Base-by-base conservation (phyloP, 169 alveolate genomes). In the Amoebophrya sp. region DNA sequence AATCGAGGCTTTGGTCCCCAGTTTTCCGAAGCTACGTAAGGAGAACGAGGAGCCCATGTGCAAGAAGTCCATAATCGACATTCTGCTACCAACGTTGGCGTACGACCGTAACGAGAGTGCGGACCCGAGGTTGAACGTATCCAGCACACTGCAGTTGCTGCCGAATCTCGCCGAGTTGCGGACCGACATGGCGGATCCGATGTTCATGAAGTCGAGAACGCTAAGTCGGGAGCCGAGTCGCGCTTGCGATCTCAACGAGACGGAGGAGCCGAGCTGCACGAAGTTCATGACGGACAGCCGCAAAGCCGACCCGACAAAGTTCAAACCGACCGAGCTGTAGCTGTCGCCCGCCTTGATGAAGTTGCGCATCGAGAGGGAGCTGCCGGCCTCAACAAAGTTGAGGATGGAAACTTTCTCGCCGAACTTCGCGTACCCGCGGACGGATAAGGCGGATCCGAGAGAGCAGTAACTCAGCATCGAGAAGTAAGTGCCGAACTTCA, bases 331-430 rank as follows among this genome's bases (percentile, higher is more conserved):
- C 35, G 29, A 14, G 90, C 90, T 88, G n/a, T 25, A 23, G 47
- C 90, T 18, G 54, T 33, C 14, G 23, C 47, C 54, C 53, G 32
- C 14, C 47, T 40, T 0, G n/a, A n/a, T 29, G 47, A 88, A 88
- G 90, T 40, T 40, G 35, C 90, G 35, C 23, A 88, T 35, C 2
- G 90, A 88, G 90, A 32, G 47, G n/a, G 90, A 88, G 29, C 54
- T 35, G 25, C 90, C 90, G n/a, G 32, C 32, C 53, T 32, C 32
- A 0, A 40, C 40, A 25, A 33, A 40, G 53, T 88, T n/a, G 54
- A 88, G 40, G 40, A 38, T 18, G 29, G 66, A 47, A 7, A 47
- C 29, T 12, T 7, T 18, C 29, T 18, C 18, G 66, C 66, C 66
- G 66, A 47, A 47, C n/a, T n/a, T n/a, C n/a, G n/a, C n/a, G n/a